phyloP scores from a whole-genome alignment of 805 yeast genomes.

The Dipodascopsis uninucleata region DNA sequence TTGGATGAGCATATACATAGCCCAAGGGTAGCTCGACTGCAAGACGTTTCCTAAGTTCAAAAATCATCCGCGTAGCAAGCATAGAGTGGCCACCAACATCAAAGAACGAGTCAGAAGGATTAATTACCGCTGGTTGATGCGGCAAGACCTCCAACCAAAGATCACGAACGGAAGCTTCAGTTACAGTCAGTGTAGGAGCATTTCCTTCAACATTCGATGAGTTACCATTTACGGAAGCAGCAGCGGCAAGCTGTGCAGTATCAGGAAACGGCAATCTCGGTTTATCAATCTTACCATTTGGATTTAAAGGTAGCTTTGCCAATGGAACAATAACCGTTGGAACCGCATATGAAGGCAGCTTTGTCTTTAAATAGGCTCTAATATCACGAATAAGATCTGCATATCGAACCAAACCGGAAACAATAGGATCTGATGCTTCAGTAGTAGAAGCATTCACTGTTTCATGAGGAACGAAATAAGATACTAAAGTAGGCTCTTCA shows the following conservation, averaged over 20 bases:
- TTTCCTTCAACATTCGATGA: conserved; percentile 42
- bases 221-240: conserved; percentile 49
- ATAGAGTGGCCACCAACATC: conserved; percentile 98
- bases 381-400: conserved; percentile 75
- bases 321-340: conserved; percentile 90
- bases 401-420: conserved; percentile 72
- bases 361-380: conserved; percentile 75
- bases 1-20: conserved; percentile 83
- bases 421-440: conserved; percentile 53
- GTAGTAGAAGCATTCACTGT: conserved; percentile 41
- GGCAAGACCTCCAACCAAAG: conserved; percentile 87
- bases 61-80: conserved; percentile 94
- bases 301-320: conserved; percentile 83
- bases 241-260: conserved; percentile 74
- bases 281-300: conserved; percentile 97
- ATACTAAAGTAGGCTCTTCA: conserved; percentile 85
- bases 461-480: conserved; percentile 80
- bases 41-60: conserved; percentile 75
- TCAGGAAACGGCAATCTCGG: conserved; percentile 96
- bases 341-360: conserved; percentile 88
- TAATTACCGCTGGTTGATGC: conserved; percentile 70
- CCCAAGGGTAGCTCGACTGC: conserved; percentile 84
- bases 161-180: conserved; percentile 68
- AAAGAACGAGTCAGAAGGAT: conserved; percentile 83
- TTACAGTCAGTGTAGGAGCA: conserved; percentile 54